Conservation (phyloP, 2,329 filamentous ascomycete genomes). For the Fusarium camptoceras region DNA sequence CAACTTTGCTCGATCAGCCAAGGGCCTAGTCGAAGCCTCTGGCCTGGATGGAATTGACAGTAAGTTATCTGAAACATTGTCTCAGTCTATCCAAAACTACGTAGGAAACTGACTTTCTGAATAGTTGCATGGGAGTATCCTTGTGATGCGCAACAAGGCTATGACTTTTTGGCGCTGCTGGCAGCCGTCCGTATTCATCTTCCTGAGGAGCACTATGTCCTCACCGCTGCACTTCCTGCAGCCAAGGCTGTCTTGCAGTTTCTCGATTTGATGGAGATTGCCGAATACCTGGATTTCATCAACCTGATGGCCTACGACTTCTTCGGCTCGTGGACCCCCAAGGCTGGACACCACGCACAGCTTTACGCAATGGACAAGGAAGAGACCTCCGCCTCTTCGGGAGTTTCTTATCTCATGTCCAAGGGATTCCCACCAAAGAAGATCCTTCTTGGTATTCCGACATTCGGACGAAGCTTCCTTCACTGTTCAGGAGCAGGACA, state of each 20-base stretch:
- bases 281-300: constrained; percentile 77
- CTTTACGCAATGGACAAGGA: constrained; percentile 72
- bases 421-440: constrained; percentile 77
- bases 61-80: constrained; percentile 52
- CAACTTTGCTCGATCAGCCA: constrained; percentile 76
- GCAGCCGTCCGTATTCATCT: constrained; percentile 73
- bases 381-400: constrained; percentile 73
- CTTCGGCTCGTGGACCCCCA: constrained; percentile 74
- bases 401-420: constrained; percentile 72
- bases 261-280: constrained; percentile 73
- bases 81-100: neutral
- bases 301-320: constrained; percentile 88
- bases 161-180: constrained; percentile 77
- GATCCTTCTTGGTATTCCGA: constrained; percentile 80
- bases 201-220: constrained; percentile 74
- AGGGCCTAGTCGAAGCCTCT: constrained; percentile 75
- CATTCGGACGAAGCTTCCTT: constrained; percentile 80
- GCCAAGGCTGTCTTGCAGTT: constrained; percentile 73
- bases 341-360: constrained; percentile 80
- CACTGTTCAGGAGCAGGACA: constrained; percentile 74
- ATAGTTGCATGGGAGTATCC: constrained; percentile 87
- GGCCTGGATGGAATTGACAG: constrained; percentile 75
- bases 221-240: constrained; percentile 79
- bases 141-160: constrained; percentile 71
- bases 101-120: constrained; percentile 20